Conservation (phyloP, 495 filamentous ascomycete genomes). For the Hypoxylon lenormandii region DNA sequence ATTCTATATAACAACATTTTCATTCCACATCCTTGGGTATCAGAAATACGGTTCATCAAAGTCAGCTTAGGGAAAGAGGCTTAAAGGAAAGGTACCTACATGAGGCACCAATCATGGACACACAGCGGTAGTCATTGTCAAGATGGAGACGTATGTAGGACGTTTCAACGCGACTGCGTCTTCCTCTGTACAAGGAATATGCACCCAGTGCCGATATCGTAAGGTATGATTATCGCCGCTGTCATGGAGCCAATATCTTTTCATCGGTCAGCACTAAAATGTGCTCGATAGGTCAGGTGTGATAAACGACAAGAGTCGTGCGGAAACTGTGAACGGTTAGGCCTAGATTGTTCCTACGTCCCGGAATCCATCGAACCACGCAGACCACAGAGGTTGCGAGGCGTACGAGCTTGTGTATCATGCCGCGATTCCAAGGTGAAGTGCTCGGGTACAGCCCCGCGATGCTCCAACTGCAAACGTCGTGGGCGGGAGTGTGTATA, state of each 20-base stretch:
- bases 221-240: constrained; percentile 5
- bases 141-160: constrained; percentile 11
- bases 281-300: constrained; percentile 27
- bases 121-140: neutral
- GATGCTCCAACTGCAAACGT: constrained; percentile 37
- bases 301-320: constrained; percentile 25
- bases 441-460: constrained; percentile 28
- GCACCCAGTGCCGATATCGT: constrained; percentile 19
- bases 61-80: too few relatives aligned
- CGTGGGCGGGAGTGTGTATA: constrained; percentile 27
- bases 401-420: constrained; percentile 11
- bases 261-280: neutral
- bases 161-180: constrained; percentile 13
- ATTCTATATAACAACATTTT: too few relatives aligned
- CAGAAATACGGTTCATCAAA: too few relatives aligned
- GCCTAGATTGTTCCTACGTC: constrained; percentile 27
- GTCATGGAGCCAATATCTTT: neutral
- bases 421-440: constrained; percentile 35
- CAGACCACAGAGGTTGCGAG: neutral
- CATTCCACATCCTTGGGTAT: too few relatives aligned
- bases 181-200: constrained; percentile 1
- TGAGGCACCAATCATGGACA: neutral
- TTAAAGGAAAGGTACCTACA: too few relatives aligned
- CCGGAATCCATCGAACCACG: neutral
- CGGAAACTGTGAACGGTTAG: constrained; percentile 29